Base-by-base conservation (phyloP, 1,284 basidiomycete species). In the Microbotryum saponariae region DNA sequence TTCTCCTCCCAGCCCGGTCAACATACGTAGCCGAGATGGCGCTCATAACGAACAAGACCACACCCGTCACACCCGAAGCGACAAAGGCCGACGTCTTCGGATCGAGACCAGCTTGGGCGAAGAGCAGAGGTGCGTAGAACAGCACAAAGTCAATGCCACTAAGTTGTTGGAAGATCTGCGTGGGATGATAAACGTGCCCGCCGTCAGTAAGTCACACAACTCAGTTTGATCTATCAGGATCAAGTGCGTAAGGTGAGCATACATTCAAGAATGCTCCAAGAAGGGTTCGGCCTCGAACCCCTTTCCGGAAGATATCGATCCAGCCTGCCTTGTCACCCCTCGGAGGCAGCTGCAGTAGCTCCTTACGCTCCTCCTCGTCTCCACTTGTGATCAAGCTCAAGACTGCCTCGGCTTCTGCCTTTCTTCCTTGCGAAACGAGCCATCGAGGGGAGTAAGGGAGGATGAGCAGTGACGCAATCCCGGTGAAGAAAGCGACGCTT, bases 391-490 rank as follows among this genome's bases (percentile, higher is more conserved):
- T 73, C 46, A 58, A 66, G 42, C 64, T 58, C 68, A 74, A 74
- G 1, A 74, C 73, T 1, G 47, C 59, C 29, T 75, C 73, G 25
- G 81, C 81, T 45, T 82, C 79, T 7, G 72, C 68, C 46, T 72
- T 65, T 7, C 77, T 75, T 3, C 78, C 77, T 25, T 76, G 76
- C 59, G 79, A 77, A 45, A 76, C 70, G 20, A 82, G 71, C 80
- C 80, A 82, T 20, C 80, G 74, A 2, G 81, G 81, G 25, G 81
- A 82, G 67, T 82, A 79, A 18, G 81, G 81, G 29, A 83, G 76
- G 31, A 65, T 73, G 14, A 42, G 37, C 12, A 42, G 37, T 42
- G 37, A 42, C 9, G 37, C 37, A 10, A 42, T 42, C 12, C 37
- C 37, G 9, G 37, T 42, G 56, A 77, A 77, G 37, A 80, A 79